A percentile compares a stretch with the other conserved stretches of the same genome.
Evolutionary conservation across 495 filamentous ascomycete genomes (phyloP).

Genomic region (Penicillium pancosmium): DNA sequence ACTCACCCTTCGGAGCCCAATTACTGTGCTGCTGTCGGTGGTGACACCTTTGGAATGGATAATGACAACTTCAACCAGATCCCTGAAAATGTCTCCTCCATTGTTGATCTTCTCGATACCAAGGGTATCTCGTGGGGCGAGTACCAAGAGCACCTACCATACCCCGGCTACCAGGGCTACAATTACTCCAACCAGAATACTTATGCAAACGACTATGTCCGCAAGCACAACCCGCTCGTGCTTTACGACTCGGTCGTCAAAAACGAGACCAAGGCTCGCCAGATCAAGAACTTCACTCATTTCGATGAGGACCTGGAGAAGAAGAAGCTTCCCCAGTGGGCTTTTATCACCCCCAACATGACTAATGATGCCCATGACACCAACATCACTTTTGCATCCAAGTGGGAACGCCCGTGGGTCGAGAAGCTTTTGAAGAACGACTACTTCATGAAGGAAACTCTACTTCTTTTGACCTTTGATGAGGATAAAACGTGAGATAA

Average conservation of each 20-base stretch:
- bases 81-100: slow-evolving; percentile 62
- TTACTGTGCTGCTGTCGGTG: slow-evolving; percentile 63
- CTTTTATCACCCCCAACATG: slow-evolving; percentile 79
- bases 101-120: slow-evolving; percentile 69
- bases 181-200: slow-evolving; percentile 54
- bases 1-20: slow-evolving; percentile 75
- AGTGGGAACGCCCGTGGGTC: slow-evolving; percentile 63
- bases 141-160: slow-evolving; percentile 71
- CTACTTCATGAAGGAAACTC: slow-evolving; percentile 61
- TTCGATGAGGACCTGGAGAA: slow-evolving; percentile 60
- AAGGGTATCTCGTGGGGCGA: slow-evolving; percentile 68
- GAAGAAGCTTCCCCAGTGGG: slow-evolving; percentile 68
- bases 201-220: slow-evolving; percentile 64
- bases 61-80: slow-evolving; percentile 62
- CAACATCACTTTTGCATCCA: slow-evolving; percentile 58
- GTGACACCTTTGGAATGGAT: slow-evolving; percentile 71
- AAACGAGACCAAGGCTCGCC: slow-evolving; percentile 52
- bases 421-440: slow-evolving; percentile 60
- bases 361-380: slow-evolving; percentile 73
- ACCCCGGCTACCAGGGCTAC: slow-evolving; percentile 64
- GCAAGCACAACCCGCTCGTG: slow-evolving; percentile 73
- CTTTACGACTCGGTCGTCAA: slow-evolving; percentile 60
- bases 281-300: slow-evolving; percentile 68
- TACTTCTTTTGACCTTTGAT: slow-evolving; percentile 60
- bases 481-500: slow-evolving; percentile 59